A percentile compares a stretch with the other conserved stretches of the same genome.
Evolutionary conservation across 1,139 yeast species (phyloP).

Genomic region (Saccharomyces hybrid): DNA sequence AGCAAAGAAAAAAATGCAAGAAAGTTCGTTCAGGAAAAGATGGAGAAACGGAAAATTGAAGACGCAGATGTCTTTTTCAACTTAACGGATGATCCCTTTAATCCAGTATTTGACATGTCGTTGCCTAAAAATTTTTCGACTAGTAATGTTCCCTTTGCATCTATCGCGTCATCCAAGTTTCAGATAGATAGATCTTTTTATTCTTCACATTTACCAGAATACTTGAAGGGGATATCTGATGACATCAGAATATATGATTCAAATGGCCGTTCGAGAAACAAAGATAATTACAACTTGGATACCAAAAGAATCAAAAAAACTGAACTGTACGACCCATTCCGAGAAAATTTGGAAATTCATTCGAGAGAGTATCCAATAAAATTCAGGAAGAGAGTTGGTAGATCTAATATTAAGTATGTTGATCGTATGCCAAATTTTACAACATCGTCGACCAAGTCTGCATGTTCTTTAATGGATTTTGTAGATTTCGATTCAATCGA

Average conservation of each 20-base stretch:
- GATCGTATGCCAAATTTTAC: slow-evolving; percentile 43
- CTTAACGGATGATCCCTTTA: slow-evolving; percentile 83
- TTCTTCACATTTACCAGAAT: slow-evolving; percentile 23
- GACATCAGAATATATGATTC: slow-evolving; percentile 22
- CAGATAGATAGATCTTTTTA: slow-evolving; percentile 60
- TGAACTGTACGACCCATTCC: slow-evolving; percentile 29
- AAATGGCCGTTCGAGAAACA: slow-evolving; percentile 19
- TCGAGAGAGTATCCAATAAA: slow-evolving; percentile 51
- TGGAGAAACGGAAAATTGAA: slow-evolving; percentile 61
- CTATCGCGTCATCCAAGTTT: slow-evolving; percentile 67
- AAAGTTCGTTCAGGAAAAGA: slow-evolving; percentile 73
- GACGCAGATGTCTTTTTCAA: slow-evolving; percentile 72
- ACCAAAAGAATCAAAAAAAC: slow-evolving; percentile 16
- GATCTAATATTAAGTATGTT: slow-evolving; percentile 62
- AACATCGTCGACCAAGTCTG: slow-evolving; percentile 18
- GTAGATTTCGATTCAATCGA: slow-evolving; percentile 28
- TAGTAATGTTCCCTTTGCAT: slow-evolving; percentile 69
- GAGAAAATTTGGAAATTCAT: slow-evolving; percentile 26
- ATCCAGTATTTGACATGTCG: slow-evolving; percentile 73
- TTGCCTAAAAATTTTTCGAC: slow-evolving; percentile 46
- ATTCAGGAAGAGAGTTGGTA: slow-evolving; percentile 67
- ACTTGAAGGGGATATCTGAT: slow-evolving; percentile 21
- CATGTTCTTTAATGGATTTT: slow-evolving; percentile 23
- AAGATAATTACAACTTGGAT: slow-evolving; percentile 10
- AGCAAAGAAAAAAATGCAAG: slow-evolving; percentile 76